A percentile compares a stretch with the other conserved stretches of the same genome.
Conservation (phyloP, 805 yeast genomes). For the Cyberlindnera amylophila region DNA sequence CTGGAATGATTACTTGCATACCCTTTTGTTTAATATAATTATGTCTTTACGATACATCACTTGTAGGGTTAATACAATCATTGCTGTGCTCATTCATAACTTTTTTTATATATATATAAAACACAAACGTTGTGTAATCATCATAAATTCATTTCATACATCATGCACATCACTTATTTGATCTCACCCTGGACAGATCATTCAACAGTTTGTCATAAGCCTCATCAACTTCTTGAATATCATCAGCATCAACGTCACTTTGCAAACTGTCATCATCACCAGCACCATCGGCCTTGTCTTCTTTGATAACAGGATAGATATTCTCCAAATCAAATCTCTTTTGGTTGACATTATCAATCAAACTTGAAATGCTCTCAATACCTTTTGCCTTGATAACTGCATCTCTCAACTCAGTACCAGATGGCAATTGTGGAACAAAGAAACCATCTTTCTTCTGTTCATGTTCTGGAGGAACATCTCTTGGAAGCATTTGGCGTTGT, state of each 20-base stretch:
- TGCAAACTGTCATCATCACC: slow-evolving; percentile 10
- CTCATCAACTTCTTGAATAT: slow-evolving; percentile 53
- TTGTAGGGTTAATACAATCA: background rate
- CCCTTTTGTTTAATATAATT: background rate
- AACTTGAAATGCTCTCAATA: slow-evolving; percentile 61
- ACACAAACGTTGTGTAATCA: no score
- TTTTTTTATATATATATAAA: no score
- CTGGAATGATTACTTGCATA: slow-evolving; percentile 4
- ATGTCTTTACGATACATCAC: background rate
- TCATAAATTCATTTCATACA: slow-evolving; percentile 1
- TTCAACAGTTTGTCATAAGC: slow-evolving; percentile 69
- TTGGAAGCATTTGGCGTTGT: slow-evolving; percentile 36
- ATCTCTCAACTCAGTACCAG: slow-evolving; percentile 45
- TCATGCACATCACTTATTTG: slow-evolving; percentile 35
- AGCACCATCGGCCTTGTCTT: slow-evolving; percentile 3
- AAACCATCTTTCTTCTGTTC: slow-evolving; percentile 12
- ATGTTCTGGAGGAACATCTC: slow-evolving; percentile 11
- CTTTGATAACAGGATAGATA: slow-evolving; percentile 36
- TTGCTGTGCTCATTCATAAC: no score
- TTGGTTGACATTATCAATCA: slow-evolving; percentile 60
- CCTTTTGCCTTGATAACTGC: slow-evolving; percentile 73
- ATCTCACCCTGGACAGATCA: slow-evolving; percentile 61
- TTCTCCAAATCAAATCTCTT: slow-evolving; percentile 49
- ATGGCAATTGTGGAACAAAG: slow-evolving; percentile 36
- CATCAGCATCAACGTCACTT: slow-evolving; percentile 10